Percentiles rank a stretch among this genome's conserved stretches.
Conservation (phyloP, 75 land plant species). For the Pseudotsuga menziesii region DNA sequence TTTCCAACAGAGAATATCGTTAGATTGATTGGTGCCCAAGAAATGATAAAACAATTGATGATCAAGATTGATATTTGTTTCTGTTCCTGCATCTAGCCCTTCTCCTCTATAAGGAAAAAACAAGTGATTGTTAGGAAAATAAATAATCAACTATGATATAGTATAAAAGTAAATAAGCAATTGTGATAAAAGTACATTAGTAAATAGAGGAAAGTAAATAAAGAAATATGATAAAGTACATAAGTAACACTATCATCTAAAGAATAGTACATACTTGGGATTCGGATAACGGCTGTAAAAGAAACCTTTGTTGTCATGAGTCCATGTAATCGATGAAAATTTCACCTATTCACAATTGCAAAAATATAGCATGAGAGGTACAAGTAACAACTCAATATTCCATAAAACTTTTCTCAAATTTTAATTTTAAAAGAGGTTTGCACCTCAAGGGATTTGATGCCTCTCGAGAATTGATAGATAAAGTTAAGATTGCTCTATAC, state of each 20-base stretch:
- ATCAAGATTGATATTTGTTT: constrained; percentile 37
- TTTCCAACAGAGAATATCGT: constrained; percentile 48
- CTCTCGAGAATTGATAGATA: too few species aligned
- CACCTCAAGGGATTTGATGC: too few species aligned
- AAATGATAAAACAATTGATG: constrained; percentile 45
- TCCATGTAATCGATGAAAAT: constrained; percentile 83
- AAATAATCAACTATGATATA: background rate
- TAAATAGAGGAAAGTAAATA: background rate
- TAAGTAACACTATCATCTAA: background rate
- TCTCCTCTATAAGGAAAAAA: constrained; percentile 11
- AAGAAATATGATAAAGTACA: background rate
- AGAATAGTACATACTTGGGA: constrained; percentile 57
- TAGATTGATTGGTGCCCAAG: constrained; percentile 48
- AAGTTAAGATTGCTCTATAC: too few species aligned
- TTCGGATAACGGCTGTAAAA: constrained; percentile 94
- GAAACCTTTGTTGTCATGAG: constrained; percentile 94
- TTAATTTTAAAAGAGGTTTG: too few species aligned
- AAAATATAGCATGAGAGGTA: background rate
- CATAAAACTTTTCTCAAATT: background rate
- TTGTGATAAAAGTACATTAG: background rate
- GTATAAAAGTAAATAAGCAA: too few species aligned
- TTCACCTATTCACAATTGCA: constrained; percentile 59
- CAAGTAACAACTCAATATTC: background rate
- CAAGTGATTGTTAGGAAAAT: background rate
- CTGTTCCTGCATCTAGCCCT: constrained; percentile 41